Evolutionary conservation across 2,329 filamentous ascomycete genomes (phyloP).

Genomic region (Aspergillus clavatus): DNA sequence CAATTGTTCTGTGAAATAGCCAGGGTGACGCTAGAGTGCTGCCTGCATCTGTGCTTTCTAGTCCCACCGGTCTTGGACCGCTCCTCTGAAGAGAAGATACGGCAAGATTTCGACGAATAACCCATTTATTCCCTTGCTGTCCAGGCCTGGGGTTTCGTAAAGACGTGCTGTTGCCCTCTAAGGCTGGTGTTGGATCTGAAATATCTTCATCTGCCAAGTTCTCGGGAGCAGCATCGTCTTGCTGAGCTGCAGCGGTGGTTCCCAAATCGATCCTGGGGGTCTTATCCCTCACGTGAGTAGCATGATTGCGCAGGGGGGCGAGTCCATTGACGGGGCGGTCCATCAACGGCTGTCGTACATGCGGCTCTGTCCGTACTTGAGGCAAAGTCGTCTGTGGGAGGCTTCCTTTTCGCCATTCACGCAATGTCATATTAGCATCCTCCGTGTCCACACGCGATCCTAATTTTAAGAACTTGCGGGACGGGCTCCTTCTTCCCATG

Average conservation of each 20-base stretch:
- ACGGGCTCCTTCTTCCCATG: conserved; percentile 49
- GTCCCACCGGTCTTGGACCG: conserved; percentile 31
- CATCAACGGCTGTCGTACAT: conserved; percentile 20
- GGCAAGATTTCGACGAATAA: conserved; percentile 30
- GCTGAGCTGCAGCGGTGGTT: background rate
- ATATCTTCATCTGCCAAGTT: background rate
- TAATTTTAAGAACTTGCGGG: conserved; percentile 49
- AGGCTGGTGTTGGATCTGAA: conserved; percentile 1
- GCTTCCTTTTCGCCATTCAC: conserved; percentile 48
- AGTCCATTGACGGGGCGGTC: conserved; percentile 18
- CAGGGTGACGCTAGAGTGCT: conserved; percentile 14
- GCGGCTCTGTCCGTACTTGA: conserved; percentile 14
- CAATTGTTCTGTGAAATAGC: conserved; percentile 30
- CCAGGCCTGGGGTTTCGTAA: conserved; percentile 6
- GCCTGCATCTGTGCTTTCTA: conserved; percentile 22
- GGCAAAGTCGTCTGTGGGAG: conserved; percentile 29
- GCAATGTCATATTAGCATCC: conserved; percentile 49
- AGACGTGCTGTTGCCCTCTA: background rate
- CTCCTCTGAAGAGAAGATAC: conserved; percentile 35
- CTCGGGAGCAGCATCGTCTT: conserved; percentile 5
- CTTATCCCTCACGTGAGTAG: conserved; percentile 2
- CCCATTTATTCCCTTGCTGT: conserved; percentile 28
- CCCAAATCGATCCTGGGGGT: conserved; percentile 1
- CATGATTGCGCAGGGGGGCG: conserved; percentile 1
- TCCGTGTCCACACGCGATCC: conserved; percentile 50